phyloP scores from a whole-genome alignment of 768 basidiomycete species.

The Fomitopsis serialis region DNA sequence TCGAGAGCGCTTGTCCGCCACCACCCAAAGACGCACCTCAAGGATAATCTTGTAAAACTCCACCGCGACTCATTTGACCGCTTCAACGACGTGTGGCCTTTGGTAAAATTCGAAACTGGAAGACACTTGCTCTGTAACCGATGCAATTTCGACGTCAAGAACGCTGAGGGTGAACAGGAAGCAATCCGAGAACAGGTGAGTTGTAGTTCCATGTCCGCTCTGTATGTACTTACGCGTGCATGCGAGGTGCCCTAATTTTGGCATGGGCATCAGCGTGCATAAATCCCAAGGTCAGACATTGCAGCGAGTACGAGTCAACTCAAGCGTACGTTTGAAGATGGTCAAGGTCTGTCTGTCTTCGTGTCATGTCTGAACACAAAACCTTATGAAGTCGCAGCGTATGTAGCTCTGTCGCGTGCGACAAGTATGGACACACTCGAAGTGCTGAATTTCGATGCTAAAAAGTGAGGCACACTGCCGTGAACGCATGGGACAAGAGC shows the following conservation, averaged over 20 bases:
- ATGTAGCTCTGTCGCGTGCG: slow-evolving; percentile 71
- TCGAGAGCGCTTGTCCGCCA: slow-evolving; percentile 17
- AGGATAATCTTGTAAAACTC: too few species aligned
- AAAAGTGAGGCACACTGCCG: slow-evolving; percentile 38
- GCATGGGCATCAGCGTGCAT: slow-evolving; percentile 87
- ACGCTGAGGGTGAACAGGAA: slow-evolving; percentile 51
- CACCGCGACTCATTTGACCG: too few species aligned
- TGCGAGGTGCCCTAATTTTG: slow-evolving; percentile 55
- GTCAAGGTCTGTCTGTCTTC: slow-evolving; percentile 49
- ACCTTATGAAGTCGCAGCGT: slow-evolving; percentile 34
- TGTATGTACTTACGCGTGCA: neutral
- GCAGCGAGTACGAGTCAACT: slow-evolving; percentile 81
- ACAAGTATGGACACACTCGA: slow-evolving; percentile 61
- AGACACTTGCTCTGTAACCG: slow-evolving; percentile 44
- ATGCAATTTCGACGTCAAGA: slow-evolving; percentile 57
- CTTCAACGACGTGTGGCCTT: slow-evolving; percentile 38
- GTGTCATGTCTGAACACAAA: neutral
- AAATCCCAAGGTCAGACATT: slow-evolving; percentile 91
- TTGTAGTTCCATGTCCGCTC: neutral
- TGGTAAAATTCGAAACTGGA: slow-evolving; percentile 53
- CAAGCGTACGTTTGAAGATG: slow-evolving; percentile 69
- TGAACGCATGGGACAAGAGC: neutral
- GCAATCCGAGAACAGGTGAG: slow-evolving; percentile 54
- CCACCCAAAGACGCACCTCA: too few species aligned
- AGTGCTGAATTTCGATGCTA: slow-evolving; percentile 55